phyloP scores from a whole-genome alignment of 345 rosid genomes.

The Murraya koenigii region DNA sequence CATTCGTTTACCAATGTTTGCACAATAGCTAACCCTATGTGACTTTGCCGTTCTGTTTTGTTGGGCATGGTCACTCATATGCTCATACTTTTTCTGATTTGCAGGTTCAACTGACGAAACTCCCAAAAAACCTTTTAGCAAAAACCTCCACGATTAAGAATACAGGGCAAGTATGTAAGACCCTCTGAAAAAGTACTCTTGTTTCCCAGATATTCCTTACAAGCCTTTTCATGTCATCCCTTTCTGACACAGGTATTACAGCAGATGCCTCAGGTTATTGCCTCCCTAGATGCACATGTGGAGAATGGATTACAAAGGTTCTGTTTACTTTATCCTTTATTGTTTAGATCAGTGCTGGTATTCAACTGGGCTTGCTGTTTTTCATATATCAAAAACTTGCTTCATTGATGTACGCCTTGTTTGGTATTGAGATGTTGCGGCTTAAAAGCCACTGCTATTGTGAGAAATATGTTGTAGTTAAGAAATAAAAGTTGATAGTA shows the following conservation, averaged over 20 bases:
- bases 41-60: not conserved
- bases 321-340: not conserved
- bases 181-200: not conserved
- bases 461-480: too few relatives aligned
- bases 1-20: not conserved
- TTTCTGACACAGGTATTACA: slow-evolving; percentile 51
- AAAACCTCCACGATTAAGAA: slow-evolving; percentile 66
- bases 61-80: not conserved
- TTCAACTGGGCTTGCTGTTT: not conserved
- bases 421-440: too few relatives aligned
- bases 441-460: too few relatives aligned
- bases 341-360: not conserved
- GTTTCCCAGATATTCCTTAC: not conserved
- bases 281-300: slow-evolving; percentile 75
- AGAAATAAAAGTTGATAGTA: too few relatives aligned
- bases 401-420: not conserved
- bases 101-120: slow-evolving; percentile 63
- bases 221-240: not conserved
- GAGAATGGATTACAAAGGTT: slow-evolving; percentile 76
- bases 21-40: not conserved
- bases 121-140: slow-evolving; percentile 80
- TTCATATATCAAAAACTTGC: not conserved
- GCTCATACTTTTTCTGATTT: slow-evolving; percentile 7
- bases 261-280: slow-evolving; percentile 79
- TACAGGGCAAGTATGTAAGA: slow-evolving; percentile 60